Conservation (phyloP, 179 eudicot genomes). For the Gypsophila paniculata region DNA sequence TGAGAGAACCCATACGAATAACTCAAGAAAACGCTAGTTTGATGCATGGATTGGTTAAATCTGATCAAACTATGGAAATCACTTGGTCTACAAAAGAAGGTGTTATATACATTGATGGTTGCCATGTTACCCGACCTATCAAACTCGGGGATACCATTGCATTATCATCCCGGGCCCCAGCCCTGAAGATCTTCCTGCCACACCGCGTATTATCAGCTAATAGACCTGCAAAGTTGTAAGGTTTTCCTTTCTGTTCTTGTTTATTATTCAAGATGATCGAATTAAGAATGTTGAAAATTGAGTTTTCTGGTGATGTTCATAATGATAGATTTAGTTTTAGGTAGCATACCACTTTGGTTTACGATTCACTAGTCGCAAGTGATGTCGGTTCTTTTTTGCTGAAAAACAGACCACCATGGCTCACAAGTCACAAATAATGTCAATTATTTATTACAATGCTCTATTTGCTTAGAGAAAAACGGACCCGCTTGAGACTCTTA, state of each 20-base stretch:
- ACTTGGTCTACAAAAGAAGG: conserved; percentile 68
- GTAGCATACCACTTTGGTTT: not conserved
- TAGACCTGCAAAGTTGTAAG: conserved; percentile 26
- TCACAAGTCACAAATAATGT: not conserved
- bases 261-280: not conserved
- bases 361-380: not conserved
- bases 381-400: not conserved
- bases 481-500: not conserved
- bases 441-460: not conserved
- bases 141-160: conserved; percentile 58
- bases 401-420: not conserved
- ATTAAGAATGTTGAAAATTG: not conserved
- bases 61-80: conserved; percentile 49
- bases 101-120: conserved; percentile 65
- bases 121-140: conserved; percentile 46
- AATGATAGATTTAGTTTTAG: not conserved
- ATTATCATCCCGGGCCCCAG: conserved; percentile 57
- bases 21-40: conserved; percentile 31
- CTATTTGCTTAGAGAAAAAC: not conserved
- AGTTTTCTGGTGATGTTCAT: conserved; percentile 14
- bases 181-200: conserved; percentile 64
- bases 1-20: conserved; percentile 70
- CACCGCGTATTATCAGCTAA: conserved; percentile 27
- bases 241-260: not conserved
- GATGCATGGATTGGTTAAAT: conserved; percentile 61